phyloP scores from a whole-genome alignment of 768 basidiomycete genomes.

The Agaricus bisporus region DNA sequence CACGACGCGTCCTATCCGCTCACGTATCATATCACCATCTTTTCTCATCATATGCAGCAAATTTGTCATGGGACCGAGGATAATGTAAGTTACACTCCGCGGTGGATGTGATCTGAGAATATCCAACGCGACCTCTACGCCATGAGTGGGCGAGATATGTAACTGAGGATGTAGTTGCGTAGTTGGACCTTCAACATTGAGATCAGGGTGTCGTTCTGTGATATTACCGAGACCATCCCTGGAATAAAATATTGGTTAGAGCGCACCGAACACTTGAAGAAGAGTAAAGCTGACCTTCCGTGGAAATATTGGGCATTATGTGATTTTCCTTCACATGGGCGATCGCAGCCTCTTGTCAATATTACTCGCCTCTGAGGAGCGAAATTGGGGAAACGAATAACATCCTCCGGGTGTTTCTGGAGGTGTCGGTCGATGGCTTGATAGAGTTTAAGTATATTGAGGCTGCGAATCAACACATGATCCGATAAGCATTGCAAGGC shows the following conservation, averaged over 20 bases:
- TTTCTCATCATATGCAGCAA: slow-evolving; percentile 59
- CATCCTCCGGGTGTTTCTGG: slow-evolving; percentile 45
- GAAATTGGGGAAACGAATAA: slow-evolving; percentile 58
- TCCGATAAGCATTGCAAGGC: not conserved
- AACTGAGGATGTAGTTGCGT: slow-evolving; percentile 37
- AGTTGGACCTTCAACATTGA: slow-evolving; percentile 29
- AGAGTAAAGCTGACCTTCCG: slow-evolving; percentile 43
- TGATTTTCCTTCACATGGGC: slow-evolving; percentile 64
- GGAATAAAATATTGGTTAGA: not conserved
- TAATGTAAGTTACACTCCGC: slow-evolving; percentile 62
- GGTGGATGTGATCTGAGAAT: slow-evolving; percentile 46
- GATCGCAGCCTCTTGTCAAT: slow-evolving; percentile 55
- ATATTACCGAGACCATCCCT: slow-evolving; percentile 72
- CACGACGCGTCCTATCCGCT: slow-evolving; percentile 66
- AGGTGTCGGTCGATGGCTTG: slow-evolving; percentile 58
- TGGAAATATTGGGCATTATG: slow-evolving; percentile 85
- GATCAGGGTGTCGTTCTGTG: slow-evolving; percentile 57
- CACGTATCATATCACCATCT: slow-evolving; percentile 45
- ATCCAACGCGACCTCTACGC: slow-evolving; percentile 46
- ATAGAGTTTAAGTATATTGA: slow-evolving; percentile 74
- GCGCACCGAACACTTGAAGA: not conserved
- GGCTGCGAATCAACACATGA: slow-evolving; percentile 29
- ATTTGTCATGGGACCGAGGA: slow-evolving; percentile 75
- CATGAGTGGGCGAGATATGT: slow-evolving; percentile 36
- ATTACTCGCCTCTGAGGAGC: slow-evolving; percentile 45